phyloP scores from a whole-genome alignment of 768 basidiomycete species.

The Leucocoprinus sp. region DNA sequence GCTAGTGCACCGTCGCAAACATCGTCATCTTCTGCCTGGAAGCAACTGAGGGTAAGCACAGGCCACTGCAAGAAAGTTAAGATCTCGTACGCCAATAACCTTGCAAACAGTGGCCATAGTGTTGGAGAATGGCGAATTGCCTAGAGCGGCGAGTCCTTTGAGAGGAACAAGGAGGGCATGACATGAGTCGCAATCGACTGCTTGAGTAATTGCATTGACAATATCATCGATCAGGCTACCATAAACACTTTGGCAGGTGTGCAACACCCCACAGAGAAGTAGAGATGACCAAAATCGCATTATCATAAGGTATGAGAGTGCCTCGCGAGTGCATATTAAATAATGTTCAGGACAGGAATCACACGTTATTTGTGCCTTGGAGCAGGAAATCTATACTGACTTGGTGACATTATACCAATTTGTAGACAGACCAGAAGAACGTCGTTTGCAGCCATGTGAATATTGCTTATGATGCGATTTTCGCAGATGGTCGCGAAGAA shows the following conservation, averaged over 20 bases:
- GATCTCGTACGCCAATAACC: constrained; percentile 25
- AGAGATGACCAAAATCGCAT: constrained; percentile 1
- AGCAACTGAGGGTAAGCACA: background rate
- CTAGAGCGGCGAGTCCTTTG: constrained; percentile 36
- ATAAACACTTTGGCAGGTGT: constrained; percentile 5
- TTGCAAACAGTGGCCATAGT: constrained; percentile 39
- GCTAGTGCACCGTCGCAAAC: constrained; percentile 46
- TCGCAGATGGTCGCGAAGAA: too few species aligned
- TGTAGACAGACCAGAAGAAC: too few species aligned
- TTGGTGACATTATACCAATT: too few species aligned
- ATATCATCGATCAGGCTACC: constrained; percentile 33
- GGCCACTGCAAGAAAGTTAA: background rate
- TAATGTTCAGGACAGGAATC: too few species aligned
- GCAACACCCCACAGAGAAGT: background rate
- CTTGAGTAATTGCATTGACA: constrained; percentile 33
- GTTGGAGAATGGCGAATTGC: constrained; percentile 37
- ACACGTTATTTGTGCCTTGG: too few species aligned
- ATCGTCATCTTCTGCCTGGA: constrained; percentile 44
- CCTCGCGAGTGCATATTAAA: background rate
- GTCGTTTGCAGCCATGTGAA: too few species aligned
- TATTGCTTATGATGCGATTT: too few species aligned
- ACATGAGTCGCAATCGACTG: constrained; percentile 43
- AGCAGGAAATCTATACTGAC: too few species aligned
- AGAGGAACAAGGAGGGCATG: constrained; percentile 41
- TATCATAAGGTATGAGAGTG: too few species aligned